phyloP scores from a whole-genome alignment of 306 rosid genomes.

The Glycine tomentella region DNA sequence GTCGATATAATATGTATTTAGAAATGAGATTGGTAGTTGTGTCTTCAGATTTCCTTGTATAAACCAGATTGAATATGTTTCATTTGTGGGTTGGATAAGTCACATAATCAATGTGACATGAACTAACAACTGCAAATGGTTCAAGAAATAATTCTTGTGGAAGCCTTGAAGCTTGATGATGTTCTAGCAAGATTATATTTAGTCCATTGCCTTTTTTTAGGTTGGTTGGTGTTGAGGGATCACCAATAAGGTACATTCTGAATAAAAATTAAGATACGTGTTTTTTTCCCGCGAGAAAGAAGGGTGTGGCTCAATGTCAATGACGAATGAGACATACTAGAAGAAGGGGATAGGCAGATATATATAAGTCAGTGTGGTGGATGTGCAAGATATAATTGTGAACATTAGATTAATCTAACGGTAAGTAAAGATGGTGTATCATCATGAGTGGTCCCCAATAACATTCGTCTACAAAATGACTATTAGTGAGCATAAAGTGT shows the following conservation, averaged over 20 bases:
- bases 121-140: conserved; percentile 41
- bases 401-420: too few relatives aligned
- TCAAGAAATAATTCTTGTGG: conserved; percentile 90
- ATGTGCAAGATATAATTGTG: too few relatives aligned
- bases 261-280: conserved; percentile 54
- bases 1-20: not conserved
- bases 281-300: not conserved
- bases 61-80: not conserved
- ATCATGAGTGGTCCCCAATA: too few relatives aligned
- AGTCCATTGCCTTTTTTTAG: conserved; percentile 70
- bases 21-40: conserved; percentile 35
- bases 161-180: conserved; percentile 78
- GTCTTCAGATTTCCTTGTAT: conserved; percentile 11
- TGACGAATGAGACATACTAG: not conserved
- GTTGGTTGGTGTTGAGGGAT: conserved; percentile 88
- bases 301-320: not conserved
- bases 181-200: conserved; percentile 62
- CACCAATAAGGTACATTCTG: conserved; percentile 86
- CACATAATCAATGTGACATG: conserved; percentile 12
- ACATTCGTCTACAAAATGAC: too few relatives aligned
- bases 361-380: too few relatives aligned
- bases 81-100: not conserved
- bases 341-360: not conserved
- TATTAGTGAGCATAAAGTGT: too few relatives aligned
- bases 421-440: too few relatives aligned